These are phyloP conservation scores for Fusarium graminum DNA, from an alignment of 2,329 filamentous ascomycete species.

Conservation along the genomic window DNA sequence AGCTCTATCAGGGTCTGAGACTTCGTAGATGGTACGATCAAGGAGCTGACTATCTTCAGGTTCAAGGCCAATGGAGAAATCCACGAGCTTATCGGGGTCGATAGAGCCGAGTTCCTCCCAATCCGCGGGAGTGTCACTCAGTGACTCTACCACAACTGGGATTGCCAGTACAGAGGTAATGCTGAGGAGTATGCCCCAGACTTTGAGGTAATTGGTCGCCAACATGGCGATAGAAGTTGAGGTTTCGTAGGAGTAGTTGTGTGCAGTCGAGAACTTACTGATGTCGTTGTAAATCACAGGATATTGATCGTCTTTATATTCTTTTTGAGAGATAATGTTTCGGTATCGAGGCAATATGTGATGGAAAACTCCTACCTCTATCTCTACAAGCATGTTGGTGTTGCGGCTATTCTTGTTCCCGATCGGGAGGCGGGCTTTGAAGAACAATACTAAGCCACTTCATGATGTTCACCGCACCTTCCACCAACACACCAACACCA, in stretches of 20 bases:
- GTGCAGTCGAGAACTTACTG: conserved; percentile 2
- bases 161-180: conserved; percentile 13
- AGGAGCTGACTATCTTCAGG: conserved; percentile 49
- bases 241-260: not conserved
- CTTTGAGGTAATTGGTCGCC: conserved; percentile 12
- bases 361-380: conserved; percentile 5
- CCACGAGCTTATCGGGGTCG: conserved; percentile 37
- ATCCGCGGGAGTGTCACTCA: conserved; percentile 38
- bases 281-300: not conserved
- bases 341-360: not conserved
- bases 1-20: conserved; percentile 62
- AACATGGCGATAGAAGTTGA: conserved; percentile 10
- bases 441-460: conserved; percentile 47
- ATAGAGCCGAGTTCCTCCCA: conserved; percentile 44
- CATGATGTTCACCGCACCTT: conserved; percentile 45
- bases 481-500: conserved; percentile 28
- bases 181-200: conserved; percentile 28
- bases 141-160: conserved; percentile 43
- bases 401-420: conserved; percentile 23
- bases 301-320: conserved; percentile 34
- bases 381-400: conserved; percentile 1
- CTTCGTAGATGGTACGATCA: conserved; percentile 60
- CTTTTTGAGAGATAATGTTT: not conserved
- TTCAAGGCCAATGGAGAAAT: conserved; percentile 52
- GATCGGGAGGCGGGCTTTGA: conserved; percentile 22